These are phyloP conservation scores for Penstemon barbatus DNA, from an alignment of 257 asterid species.

Conservation along the genomic window DNA sequence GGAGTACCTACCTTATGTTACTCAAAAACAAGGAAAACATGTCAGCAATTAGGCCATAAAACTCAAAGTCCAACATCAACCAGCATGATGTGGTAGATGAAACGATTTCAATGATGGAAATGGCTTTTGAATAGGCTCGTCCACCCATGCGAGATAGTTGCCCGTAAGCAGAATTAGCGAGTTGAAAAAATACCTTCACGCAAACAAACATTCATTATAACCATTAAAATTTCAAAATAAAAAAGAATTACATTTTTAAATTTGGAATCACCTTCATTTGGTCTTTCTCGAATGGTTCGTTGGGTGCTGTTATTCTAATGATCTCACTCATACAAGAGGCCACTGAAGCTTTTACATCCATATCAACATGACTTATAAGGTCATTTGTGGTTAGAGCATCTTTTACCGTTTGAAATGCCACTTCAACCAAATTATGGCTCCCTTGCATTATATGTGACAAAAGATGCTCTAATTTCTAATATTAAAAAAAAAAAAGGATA, in stretches of 20 bases:
- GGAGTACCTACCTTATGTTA: constrained; percentile 22
- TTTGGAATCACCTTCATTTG: no score
- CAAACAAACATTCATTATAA: background rate
- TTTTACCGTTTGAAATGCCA: background rate
- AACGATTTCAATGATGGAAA: constrained; percentile 16
- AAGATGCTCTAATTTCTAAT: background rate
- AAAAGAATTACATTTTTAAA: no score
- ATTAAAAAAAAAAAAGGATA: no score
- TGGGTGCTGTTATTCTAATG: constrained; percentile 29
- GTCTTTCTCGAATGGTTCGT: constrained; percentile 12
- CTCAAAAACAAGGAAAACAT: constrained; percentile 30
- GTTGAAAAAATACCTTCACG: constrained; percentile 28
- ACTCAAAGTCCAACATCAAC: constrained; percentile 30
- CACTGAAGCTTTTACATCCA: constrained; percentile 27
- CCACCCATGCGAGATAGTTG: constrained; percentile 24
- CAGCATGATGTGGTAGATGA: constrained; percentile 21
- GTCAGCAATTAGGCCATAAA: constrained; percentile 11
- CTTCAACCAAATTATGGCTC: background rate
- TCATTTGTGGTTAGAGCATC: constrained; percentile 18
- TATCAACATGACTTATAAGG: constrained; percentile 20
- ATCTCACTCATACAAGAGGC: constrained; percentile 29
- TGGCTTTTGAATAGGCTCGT: constrained; percentile 20
- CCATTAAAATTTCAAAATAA: background rate
- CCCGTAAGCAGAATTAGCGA: constrained; percentile 21
- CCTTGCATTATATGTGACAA: background rate